Evolutionary conservation across 306 rosid species (phyloP).

Genomic region (Fragaria vesca): DNA sequence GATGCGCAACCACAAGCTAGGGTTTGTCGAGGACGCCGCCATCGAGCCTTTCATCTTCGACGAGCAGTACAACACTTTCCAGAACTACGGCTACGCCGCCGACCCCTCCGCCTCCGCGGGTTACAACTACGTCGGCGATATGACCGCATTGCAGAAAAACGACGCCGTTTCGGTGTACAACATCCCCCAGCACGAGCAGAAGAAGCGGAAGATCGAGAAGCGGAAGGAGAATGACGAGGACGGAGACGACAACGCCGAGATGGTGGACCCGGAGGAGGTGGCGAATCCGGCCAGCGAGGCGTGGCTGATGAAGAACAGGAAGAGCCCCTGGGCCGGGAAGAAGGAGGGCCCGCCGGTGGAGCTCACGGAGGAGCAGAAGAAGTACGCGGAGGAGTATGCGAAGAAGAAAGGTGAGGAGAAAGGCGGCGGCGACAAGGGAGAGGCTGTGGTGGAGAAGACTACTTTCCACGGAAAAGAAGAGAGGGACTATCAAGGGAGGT

Average conservation of each 20-base stretch:
- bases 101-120: conserved; percentile 86
- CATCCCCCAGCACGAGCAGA: conserved; percentile 76
- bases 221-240: conserved; percentile 31
- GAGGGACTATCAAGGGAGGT: conserved; percentile 94
- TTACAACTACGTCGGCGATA: conserved; percentile 66
- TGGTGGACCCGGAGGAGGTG: conserved; percentile 31
- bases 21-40: conserved; percentile 85
- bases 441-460: conserved; percentile 69
- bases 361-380: conserved; percentile 85
- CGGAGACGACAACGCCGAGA: neutral
- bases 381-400: conserved; percentile 84
- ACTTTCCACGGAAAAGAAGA: conserved; percentile 95
- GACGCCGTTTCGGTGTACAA: conserved; percentile 77
- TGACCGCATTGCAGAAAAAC: conserved; percentile 55
- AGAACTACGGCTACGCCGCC: conserved; percentile 85
- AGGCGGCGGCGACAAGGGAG: conserved; percentile 73
- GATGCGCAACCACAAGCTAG: conserved; percentile 95
- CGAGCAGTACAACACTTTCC: conserved; percentile 91
- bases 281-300: conserved; percentile 71
- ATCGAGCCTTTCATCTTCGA: conserved; percentile 82
- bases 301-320: conserved; percentile 83
- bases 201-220: conserved; percentile 62
- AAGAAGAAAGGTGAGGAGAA: conserved; percentile 96
- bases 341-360: conserved; percentile 74
- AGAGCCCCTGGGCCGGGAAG: conserved; percentile 96